Percentiles rank a stretch among this genome's conserved stretches.
These are phyloP conservation scores for Cutaneotrichosporon dermatis DNA, from an alignment of 1,284 basidiomycete genomes.

Conservation along the genomic window DNA sequence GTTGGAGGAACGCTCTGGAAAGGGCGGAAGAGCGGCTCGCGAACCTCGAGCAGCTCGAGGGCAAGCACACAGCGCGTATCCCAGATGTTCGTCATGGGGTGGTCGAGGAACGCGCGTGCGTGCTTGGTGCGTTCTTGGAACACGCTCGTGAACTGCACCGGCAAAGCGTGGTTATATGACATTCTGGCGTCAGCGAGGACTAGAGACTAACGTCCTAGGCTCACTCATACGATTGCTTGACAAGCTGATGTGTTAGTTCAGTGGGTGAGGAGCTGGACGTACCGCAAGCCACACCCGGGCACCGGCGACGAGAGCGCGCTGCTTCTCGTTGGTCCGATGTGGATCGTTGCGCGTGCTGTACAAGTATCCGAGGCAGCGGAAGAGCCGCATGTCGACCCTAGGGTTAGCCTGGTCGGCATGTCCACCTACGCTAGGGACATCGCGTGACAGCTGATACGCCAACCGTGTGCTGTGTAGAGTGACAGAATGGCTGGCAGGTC, in stretches of 20 bases:
- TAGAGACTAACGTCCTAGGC: not conserved
- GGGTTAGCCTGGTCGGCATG: not conserved
- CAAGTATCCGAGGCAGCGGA: conserved; percentile 26
- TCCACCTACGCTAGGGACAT: conserved; percentile 21
- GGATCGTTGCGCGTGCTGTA: conserved; percentile 10
- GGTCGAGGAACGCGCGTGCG: conserved; percentile 23
- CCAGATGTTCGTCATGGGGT: conserved; percentile 21
- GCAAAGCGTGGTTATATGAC: conserved; percentile 26
- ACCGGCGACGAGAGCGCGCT: conserved; percentile 15
- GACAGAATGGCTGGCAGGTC: conserved; percentile 6
- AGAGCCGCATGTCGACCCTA: conserved; percentile 31
- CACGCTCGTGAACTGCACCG: conserved; percentile 10
- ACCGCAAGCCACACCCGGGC: conserved; percentile 28
- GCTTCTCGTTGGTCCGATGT: not conserved
- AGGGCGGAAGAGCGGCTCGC: conserved; percentile 1
- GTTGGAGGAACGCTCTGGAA: not conserved
- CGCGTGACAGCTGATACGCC: conserved; percentile 29
- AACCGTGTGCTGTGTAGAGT: conserved; percentile 22
- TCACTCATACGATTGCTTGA: conserved; percentile 11
- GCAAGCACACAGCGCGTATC: conserved; percentile 28
- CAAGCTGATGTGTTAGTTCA: not conserved
- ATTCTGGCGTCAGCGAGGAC: conserved; percentile 14
- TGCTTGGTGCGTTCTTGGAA: conserved; percentile 14
- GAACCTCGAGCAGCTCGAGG: conserved; percentile 19
- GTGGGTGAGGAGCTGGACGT: not conserved